Conservation (phyloP, 805 yeast genomes). For the Saccharomycopsis synnaedendra region DNA sequence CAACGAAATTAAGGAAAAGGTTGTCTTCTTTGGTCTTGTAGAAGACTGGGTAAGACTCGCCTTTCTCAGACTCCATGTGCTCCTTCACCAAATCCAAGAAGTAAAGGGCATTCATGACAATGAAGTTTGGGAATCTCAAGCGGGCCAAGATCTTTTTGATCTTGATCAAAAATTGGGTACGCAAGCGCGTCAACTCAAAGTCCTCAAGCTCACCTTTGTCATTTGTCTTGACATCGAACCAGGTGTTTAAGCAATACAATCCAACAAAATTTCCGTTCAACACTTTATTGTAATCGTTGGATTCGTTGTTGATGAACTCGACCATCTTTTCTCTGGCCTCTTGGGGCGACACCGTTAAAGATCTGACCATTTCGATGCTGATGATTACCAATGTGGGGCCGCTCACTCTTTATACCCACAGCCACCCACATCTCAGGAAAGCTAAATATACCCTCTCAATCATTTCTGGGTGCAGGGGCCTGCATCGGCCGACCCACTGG, state of each 20-base stretch:
- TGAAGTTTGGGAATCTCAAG: slow-evolving; percentile 16
- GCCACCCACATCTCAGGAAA: not conserved
- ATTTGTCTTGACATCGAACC: slow-evolving; percentile 11
- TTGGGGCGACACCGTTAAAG: slow-evolving; percentile 9
- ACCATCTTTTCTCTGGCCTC: slow-evolving; percentile 10
- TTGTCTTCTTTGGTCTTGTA: slow-evolving; percentile 16
- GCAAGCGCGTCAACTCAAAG: slow-evolving; percentile 13
- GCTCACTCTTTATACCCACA: not conserved
- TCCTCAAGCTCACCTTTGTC: slow-evolving; percentile 6
- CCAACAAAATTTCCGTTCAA: slow-evolving; percentile 17
- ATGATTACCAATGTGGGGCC: not conserved
- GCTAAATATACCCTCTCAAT: not conserved
- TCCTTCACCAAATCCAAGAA: slow-evolving; percentile 15
- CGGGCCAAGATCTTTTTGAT: slow-evolving; percentile 15
- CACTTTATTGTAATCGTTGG: slow-evolving; percentile 14
- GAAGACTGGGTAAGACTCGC: slow-evolving; percentile 10
- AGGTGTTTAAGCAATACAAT: slow-evolving; percentile 11
- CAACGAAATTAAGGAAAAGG: slow-evolving; percentile 15
- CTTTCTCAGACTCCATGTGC: slow-evolving; percentile 2
- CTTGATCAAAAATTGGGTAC: slow-evolving; percentile 15
- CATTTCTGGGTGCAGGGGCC: no score
- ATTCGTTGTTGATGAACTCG: slow-evolving; percentile 11
- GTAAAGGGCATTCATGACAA: slow-evolving; percentile 14
- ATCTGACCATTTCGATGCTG: slow-evolving; percentile 9
- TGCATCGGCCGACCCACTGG: no score